Base-by-base conservation (phyloP, 176 grass and related monocot genomes). In the Cymbopogon citratus region DNA sequence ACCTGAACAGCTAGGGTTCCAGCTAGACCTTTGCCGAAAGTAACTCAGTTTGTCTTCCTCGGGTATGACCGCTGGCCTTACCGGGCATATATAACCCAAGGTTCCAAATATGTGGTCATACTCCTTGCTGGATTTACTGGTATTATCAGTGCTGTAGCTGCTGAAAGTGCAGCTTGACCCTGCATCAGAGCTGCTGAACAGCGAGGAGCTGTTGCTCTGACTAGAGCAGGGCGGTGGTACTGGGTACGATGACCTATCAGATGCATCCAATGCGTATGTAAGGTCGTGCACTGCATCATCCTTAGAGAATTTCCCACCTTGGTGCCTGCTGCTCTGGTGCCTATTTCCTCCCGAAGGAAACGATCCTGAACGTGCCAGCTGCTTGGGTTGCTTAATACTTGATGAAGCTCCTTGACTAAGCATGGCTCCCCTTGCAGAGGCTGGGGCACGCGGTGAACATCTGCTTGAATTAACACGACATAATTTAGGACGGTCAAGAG, bases 381-480 rank as follows among this genome's bases (percentile, higher is more conserved):
- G 34, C 13, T 15, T 84, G 19, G 73, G 77, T 69, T 78, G 77
- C 62, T 82, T 97, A 15, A 6, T 15, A 29, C 9, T 61, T 10
- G 68, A 78, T 54, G 72, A 74, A 46, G 72, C 56, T 33, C 63
- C 75, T 67, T 89, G 84, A 26, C 49, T 16, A 34, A 44, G 9
- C 70, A 88, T 75, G 11, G 87, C 86, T 84, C 74, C 87, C 54
- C 88, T 90, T 48, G 89, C 63, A 62, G 80, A 82, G 60, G 66
- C 79, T 78, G 95, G 95, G 69, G 90, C 95, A 77, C 92, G 90
- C 9, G 95, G 92, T 34, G 88, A 91, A 69, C 76, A 93, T 88
- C 95, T 98, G 70, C 69, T 80, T 33, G 63, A 73, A 72, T 81
- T 75, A 74, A 80, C 62, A 79, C 38, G 36, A 54, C 9, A 80